These are phyloP conservation scores for Metschnikowia chrysomelidarum DNA, from an alignment of 805 yeast species.

Conservation along the genomic window DNA sequence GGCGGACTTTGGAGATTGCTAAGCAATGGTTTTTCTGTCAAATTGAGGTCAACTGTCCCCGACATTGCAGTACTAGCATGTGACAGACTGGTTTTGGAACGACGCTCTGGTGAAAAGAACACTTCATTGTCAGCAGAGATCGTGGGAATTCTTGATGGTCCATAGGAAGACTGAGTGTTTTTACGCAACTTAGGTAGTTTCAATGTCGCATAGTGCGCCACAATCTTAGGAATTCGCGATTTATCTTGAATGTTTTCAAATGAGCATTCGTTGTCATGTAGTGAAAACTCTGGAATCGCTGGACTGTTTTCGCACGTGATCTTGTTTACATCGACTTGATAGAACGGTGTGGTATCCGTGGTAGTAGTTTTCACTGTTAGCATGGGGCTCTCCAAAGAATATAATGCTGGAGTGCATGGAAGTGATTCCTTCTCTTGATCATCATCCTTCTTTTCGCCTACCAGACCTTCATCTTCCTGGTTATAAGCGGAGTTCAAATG, in stretches of 20 bases:
- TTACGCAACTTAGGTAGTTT: slow-evolving; percentile 28
- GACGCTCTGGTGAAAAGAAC: slow-evolving; percentile 25
- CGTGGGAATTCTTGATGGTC: slow-evolving; percentile 26
- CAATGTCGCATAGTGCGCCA: slow-evolving; percentile 18
- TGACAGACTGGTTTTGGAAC: slow-evolving; percentile 1
- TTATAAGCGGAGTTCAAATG: slow-evolving; percentile 7
- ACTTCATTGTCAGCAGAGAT: slow-evolving; percentile 32
- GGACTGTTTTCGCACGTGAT: no score
- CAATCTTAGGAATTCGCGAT: slow-evolving; percentile 29
- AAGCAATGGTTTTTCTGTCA: slow-evolving; percentile 1
- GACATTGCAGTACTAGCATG: no score
- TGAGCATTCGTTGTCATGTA: no score
- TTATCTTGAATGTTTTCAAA: no score
- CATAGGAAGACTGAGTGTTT: slow-evolving; percentile 6
- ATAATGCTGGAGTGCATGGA: slow-evolving; percentile 10
- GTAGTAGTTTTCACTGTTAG: background rate
- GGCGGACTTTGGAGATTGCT: slow-evolving; percentile 11
- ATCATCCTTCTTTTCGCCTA: background rate
- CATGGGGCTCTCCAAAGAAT: slow-evolving; percentile 5
- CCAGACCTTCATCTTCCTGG: slow-evolving; percentile 1
- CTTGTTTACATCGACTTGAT: slow-evolving; percentile 1
- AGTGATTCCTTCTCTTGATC: slow-evolving; percentile 2
- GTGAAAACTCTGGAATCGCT: no score
- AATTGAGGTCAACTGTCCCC: no score
- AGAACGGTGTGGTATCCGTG: slow-evolving; percentile 11